These are phyloP conservation scores for Talaromyces sp. DNA, from an alignment of 2,329 filamentous ascomycete species.

Conservation along the genomic window DNA sequence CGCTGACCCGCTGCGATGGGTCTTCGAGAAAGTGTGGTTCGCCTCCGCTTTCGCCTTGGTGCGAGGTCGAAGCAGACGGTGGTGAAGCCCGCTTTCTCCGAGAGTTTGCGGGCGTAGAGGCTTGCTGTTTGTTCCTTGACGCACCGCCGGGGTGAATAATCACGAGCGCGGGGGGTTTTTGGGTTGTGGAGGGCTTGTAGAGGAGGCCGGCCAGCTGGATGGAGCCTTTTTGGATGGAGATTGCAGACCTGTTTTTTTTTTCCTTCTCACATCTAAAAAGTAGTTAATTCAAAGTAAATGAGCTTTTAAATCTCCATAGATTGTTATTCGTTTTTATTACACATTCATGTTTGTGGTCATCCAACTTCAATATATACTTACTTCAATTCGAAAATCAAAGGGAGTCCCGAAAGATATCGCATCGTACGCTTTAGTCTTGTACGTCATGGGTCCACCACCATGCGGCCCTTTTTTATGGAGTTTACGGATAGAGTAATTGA, in stretches of 20 bases:
- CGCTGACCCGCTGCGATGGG: conserved; percentile 31
- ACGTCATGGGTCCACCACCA: not conserved
- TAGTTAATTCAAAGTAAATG: too few relatives aligned
- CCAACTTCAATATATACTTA: not conserved
- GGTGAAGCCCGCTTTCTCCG: conserved; percentile 25
- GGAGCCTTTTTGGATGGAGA: not conserved
- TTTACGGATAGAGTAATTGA: not conserved
- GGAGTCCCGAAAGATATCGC: not conserved
- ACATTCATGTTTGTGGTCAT: not conserved
- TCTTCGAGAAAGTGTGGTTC: conserved; percentile 34
- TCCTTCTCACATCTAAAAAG: too few relatives aligned
- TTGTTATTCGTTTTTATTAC: not conserved
- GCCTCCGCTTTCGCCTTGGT: conserved; percentile 34
- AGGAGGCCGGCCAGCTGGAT: not conserved
- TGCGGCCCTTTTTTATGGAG: not conserved
- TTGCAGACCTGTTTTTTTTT: not conserved
- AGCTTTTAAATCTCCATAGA: not conserved
- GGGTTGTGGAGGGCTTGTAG: not conserved
- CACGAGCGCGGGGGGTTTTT: conserved; percentile 9
- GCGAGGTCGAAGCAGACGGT: conserved; percentile 33
- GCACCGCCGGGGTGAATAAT: conserved; percentile 15
- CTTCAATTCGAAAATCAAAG: not conserved
- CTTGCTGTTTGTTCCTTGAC: conserved; percentile 37
- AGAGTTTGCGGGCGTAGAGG: conserved; percentile 25
- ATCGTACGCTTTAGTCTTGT: not conserved